Base-by-base conservation (phyloP, 2,329 filamentous ascomycete species). In the Lachnellula subtilissima region DNA sequence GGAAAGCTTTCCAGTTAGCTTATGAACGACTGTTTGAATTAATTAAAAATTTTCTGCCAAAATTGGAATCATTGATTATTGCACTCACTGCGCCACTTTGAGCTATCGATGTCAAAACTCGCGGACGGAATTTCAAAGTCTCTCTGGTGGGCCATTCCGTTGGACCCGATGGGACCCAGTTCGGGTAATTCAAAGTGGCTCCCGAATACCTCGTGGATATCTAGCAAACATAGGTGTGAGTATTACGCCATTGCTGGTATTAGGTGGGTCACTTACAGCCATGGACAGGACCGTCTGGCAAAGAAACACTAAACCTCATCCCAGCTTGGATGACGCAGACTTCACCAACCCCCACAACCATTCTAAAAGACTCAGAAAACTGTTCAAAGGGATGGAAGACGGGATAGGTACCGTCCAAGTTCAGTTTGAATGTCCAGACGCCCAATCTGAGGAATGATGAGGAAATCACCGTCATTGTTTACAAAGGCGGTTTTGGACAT, bases 1-100 rank as follows among this genome's bases (percentile, higher is more conserved):
- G 73, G 86, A 89, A 52, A 88, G 78, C 43, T 76, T 74, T 64
- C 86, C 84, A 68, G 81, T 81, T 64, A 87, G 84, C 69, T 88
- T 88, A 72, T 76, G 76, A 28, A 77, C 78, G 48, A 88, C 28
- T 32, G 3, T 11, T 32, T 32, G 3, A 4, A 32, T 4, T 32
- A 11, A 9, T 11, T 11, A 11, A 9, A 3, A 32, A 11, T 0
- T 32, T 9, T 72, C n/a, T 74, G 78, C 19, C 73, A 76, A 74
- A 68, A 9, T 32, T 32, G 25, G 15, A 9, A 32, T 35, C 7
- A 1, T 8, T 25, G 50, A 5, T 45, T 32, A 11, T 32, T 32
- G 28, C 28, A 32, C 28, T 32, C 28, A 32, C 28, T 32, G 28
- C 28, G 28, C 58, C 58, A 61, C 45, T 69, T 1, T 63, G 58